Conservation (phyloP, 306 rosid genomes). For the Cajanus cajan region DNA sequence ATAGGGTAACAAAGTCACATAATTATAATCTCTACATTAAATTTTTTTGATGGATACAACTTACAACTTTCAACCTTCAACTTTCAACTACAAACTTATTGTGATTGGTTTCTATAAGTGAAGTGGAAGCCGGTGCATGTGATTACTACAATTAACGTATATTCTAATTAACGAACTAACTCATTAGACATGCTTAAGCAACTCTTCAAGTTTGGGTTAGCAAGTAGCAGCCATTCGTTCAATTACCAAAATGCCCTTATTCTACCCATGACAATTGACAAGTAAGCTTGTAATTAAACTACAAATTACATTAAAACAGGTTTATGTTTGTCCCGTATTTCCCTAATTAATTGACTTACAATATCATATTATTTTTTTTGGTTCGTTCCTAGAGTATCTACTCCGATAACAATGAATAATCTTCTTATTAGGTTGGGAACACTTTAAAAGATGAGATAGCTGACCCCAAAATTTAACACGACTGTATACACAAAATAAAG, state of each 20-base stretch:
- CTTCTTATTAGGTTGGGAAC: no score
- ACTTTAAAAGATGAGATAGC: no score
- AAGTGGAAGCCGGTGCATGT: neutral
- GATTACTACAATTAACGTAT: slow-evolving; percentile 24
- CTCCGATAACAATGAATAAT: no score
- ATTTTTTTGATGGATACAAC: no score
- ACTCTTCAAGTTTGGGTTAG: slow-evolving; percentile 8
- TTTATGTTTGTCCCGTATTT: neutral
- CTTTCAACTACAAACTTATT: neutral
- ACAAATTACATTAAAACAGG: neutral
- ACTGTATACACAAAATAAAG: no score
- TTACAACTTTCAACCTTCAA: neutral
- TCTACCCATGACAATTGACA: neutral
- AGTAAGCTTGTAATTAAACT: neutral
- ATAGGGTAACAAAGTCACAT: no score
- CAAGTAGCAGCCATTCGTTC: neutral
- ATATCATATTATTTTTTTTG: no score
- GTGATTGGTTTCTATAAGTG: neutral
- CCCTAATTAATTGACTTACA: neutral
- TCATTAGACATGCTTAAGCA: slow-evolving; percentile 9
- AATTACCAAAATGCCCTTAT: slow-evolving; percentile 15
- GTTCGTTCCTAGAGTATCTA: no score
- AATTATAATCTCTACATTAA: no score
- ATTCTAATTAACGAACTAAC: slow-evolving; percentile 35
- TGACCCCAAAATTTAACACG: no score